A percentile compares a stretch with the other conserved stretches of the same genome.
Evolutionary conservation across 805 yeast genomes (phyloP).

Genomic region (Kuraishia hungarica): DNA sequence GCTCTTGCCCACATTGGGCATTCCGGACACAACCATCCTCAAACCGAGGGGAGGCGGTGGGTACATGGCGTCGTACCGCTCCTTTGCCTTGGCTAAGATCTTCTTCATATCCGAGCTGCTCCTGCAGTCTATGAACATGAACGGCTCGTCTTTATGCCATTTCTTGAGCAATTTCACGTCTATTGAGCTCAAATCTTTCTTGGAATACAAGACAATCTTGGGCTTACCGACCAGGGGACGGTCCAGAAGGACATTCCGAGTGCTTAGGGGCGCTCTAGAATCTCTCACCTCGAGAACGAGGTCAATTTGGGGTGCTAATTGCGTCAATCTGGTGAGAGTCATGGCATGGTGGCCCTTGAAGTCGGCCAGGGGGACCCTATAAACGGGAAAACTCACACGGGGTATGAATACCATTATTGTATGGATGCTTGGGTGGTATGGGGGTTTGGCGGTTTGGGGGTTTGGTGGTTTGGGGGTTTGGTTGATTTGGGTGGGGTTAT

Average conservation of each 20-base stretch:
- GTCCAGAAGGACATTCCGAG: conserved; percentile 75
- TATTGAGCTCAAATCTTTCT: conserved; percentile 53
- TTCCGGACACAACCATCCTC: conserved; percentile 71
- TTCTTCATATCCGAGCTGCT: conserved; percentile 37
- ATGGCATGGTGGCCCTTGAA: conserved; percentile 88
- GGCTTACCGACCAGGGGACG: conserved; percentile 46
- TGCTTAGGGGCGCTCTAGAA: conserved; percentile 79
- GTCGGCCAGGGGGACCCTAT: conserved; percentile 61
- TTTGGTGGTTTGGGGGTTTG: no score
- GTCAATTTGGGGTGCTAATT: conserved; percentile 72
- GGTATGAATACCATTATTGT: conserved; percentile 42
- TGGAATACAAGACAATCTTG: conserved; percentile 67
- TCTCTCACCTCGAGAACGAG: conserved; percentile 81
- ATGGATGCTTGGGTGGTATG: background rate
- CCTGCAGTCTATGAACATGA: conserved; percentile 52
- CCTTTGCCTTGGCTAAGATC: conserved; percentile 41
- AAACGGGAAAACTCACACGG: conserved; percentile 62
- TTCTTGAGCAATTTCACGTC: conserved; percentile 26
- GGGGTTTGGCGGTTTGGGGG: background rate
- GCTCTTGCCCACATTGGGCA: conserved; percentile 98
- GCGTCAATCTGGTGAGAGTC: conserved; percentile 61
- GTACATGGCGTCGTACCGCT: conserved; percentile 32
- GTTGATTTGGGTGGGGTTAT: background rate
- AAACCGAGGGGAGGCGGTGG: conserved; percentile 84
- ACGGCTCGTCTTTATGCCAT: conserved; percentile 44